Percentiles rank a stretch among this genome's conserved stretches.
Conservation (phyloP, 2,329 filamentous ascomycete genomes). For the Cladophialophora exuberans region DNA sequence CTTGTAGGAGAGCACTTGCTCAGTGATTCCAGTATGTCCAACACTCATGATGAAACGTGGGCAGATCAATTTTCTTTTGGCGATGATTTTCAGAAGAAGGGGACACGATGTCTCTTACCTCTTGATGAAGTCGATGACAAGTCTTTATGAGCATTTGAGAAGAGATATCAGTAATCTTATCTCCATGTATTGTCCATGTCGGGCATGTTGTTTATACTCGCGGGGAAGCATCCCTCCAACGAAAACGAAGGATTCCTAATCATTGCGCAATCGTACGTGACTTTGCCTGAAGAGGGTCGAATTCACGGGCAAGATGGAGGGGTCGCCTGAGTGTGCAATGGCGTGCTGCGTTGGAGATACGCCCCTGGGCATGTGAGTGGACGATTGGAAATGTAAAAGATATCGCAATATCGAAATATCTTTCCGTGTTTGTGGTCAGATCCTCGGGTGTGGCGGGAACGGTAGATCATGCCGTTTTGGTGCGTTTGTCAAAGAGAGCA, state of each 20-base stretch:
- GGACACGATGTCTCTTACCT: too few relatives aligned
- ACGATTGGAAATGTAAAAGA: too few relatives aligned
- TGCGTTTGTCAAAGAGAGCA: too few relatives aligned
- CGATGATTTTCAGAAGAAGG: background rate
- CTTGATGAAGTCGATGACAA: too few relatives aligned
- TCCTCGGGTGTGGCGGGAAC: too few relatives aligned
- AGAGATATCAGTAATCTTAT: too few relatives aligned
- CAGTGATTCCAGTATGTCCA: slow-evolving; percentile 22
- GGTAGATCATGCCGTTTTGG: too few relatives aligned
- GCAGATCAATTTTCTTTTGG: background rate
- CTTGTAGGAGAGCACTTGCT: slow-evolving; percentile 23
- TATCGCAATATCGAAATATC: too few relatives aligned
- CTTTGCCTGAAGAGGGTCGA: background rate
- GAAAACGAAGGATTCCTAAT: background rate
- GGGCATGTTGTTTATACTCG: background rate
- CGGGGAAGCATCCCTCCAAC: background rate
- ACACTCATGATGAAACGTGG: slow-evolving; percentile 1
- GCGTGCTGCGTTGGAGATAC: background rate
- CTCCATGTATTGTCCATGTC: background rate
- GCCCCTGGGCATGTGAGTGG: background rate
- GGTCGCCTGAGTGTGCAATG: background rate
- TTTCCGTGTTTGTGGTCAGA: too few relatives aligned
- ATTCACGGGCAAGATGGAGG: background rate
- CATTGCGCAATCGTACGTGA: background rate
- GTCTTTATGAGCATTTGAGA: too few relatives aligned